Evolutionary conservation across 192 early-diverging fungal genomes (phyloP).

Genomic region (Coemansia reversa): DNA sequence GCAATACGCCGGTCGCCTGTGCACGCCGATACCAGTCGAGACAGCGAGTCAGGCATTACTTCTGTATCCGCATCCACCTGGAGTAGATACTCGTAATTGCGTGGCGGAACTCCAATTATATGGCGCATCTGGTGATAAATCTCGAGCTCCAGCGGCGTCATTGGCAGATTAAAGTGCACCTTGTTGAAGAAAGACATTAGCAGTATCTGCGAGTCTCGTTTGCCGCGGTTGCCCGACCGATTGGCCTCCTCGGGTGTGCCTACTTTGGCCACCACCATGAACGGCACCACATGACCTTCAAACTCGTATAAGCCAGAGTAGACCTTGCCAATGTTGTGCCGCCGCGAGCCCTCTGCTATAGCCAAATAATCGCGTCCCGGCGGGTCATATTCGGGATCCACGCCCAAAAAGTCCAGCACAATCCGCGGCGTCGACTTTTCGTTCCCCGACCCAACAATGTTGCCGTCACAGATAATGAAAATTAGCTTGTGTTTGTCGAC

Average conservation of each 20-base stretch:
- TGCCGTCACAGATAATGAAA: constrained; percentile 85
- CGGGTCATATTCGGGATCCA: constrained; percentile 75
- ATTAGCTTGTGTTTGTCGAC: constrained; percentile 89
- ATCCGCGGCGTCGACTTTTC: constrained; percentile 93
- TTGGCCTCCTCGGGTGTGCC: constrained; percentile 82
- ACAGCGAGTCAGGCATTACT: constrained; percentile 82
- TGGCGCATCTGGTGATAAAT: constrained; percentile 98
- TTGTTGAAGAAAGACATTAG: constrained; percentile 94
- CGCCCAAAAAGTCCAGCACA: constrained; percentile 86
- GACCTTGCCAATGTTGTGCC: constrained; percentile 92
- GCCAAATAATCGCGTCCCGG: constrained; percentile 81
- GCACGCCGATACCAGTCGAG: constrained; percentile 81
- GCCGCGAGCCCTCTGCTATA: constrained; percentile 85
- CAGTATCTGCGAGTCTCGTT: constrained; percentile 96
- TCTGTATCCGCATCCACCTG: constrained; percentile 84
- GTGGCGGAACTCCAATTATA: constrained; percentile 87
- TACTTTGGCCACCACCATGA: constrained; percentile 92
- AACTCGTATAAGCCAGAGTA: constrained; percentile 95
- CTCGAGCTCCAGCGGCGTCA: constrained; percentile 93
- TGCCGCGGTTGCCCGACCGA: constrained; percentile 93
- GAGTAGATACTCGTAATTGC: constrained; percentile 76
- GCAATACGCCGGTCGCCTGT: constrained; percentile 75
- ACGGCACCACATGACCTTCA: constrained; percentile 87
- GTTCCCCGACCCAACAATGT: constrained; percentile 94
- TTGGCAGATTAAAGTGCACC: constrained; percentile 88